These are phyloP conservation scores for Metschnikowia vanudenii DNA, from an alignment of 805 yeast species.

Conservation along the genomic window DNA sequence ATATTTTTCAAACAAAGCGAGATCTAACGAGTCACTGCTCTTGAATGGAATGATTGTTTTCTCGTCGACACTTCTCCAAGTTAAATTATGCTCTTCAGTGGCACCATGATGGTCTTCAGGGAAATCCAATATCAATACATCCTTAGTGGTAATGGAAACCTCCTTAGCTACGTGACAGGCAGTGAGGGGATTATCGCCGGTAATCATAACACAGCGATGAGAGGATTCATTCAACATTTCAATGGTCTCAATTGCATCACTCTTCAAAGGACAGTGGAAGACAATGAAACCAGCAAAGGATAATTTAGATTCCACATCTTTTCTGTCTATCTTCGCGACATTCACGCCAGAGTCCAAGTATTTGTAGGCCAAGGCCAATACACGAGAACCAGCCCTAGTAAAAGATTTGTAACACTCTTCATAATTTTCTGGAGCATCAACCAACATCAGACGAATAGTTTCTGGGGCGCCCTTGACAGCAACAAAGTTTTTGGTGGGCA, in stretches of 20 bases:
- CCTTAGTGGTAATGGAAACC: constrained; percentile 82
- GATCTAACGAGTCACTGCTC: constrained; percentile 55
- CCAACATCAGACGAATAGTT: constrained; percentile 77
- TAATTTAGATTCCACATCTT: constrained; percentile 70
- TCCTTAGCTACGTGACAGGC: constrained; percentile 97
- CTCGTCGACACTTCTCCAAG: constrained; percentile 86
- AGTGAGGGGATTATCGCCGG: constrained; percentile 98
- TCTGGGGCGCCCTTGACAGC: constrained; percentile 99
- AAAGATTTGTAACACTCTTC: constrained; percentile 85
- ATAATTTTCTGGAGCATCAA: constrained; percentile 68
- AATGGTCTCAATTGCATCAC: constrained; percentile 87
- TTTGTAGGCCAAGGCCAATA: constrained; percentile 90
- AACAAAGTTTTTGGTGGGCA: constrained; percentile 55
- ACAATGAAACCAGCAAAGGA: constrained; percentile 89
- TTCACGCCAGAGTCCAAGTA: constrained; percentile 52
- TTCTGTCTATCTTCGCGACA: constrained; percentile 61
- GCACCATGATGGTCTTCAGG: constrained; percentile 66
- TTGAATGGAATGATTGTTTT: constrained; percentile 65
- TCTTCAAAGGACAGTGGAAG: constrained; percentile 95
- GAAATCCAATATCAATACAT: constrained; percentile 80
- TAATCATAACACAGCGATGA: constrained; percentile 95
- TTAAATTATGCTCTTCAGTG: constrained; percentile 52
- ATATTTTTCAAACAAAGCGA: constrained; percentile 55
- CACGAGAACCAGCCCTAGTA: constrained; percentile 95
- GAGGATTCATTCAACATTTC: constrained; percentile 91